These are phyloP conservation scores for Geranium rotundifolium DNA, from an alignment of 345 rosid genomes.

Conservation along the genomic window DNA sequence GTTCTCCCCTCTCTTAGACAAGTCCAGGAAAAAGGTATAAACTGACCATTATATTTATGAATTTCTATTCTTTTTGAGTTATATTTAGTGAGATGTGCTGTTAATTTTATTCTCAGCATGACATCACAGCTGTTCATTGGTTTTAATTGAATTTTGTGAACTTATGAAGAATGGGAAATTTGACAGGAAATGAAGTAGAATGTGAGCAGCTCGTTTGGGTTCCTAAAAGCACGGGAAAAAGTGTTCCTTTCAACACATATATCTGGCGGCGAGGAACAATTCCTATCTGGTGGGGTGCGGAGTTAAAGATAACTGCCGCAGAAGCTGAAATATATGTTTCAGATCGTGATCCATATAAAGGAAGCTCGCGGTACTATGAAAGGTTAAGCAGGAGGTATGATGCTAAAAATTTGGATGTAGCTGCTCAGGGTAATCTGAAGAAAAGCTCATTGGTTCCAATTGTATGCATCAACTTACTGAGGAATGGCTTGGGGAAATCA, in stretches of 20 bases:
- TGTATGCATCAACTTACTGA: slow-evolving; percentile 74
- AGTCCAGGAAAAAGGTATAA: too few species aligned
- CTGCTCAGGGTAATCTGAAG: slow-evolving; percentile 49
- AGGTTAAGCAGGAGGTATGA: slow-evolving; percentile 85
- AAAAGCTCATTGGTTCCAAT: slow-evolving; percentile 68
- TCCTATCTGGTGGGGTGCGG: slow-evolving; percentile 99
- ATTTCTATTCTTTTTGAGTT: too few species aligned
- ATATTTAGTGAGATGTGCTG: neutral
- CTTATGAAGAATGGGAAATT: slow-evolving; percentile 19
- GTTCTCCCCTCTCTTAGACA: too few species aligned
- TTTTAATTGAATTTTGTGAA: slow-evolving; percentile 18
- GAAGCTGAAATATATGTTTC: slow-evolving; percentile 97
- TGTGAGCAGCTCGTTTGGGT: slow-evolving; percentile 96
- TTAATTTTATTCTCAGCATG: slow-evolving; percentile 1
- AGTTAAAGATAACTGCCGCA: slow-evolving; percentile 77
- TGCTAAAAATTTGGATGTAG: slow-evolving; percentile 46
- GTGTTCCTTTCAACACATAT: slow-evolving; percentile 73
- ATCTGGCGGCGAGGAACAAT: slow-evolving; percentile 96
- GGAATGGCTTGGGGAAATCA: slow-evolving; percentile 17
- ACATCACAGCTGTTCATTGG: slow-evolving; percentile 5
- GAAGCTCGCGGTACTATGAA: slow-evolving; percentile 72
- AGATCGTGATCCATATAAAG: slow-evolving; percentile 78
- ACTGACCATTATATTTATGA: neutral
- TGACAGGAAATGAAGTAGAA: slow-evolving; percentile 95
- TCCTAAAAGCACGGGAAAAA: slow-evolving; percentile 63